phyloP scores from a whole-genome alignment of 768 basidiomycete genomes.

The Serendipita indica region DNA sequence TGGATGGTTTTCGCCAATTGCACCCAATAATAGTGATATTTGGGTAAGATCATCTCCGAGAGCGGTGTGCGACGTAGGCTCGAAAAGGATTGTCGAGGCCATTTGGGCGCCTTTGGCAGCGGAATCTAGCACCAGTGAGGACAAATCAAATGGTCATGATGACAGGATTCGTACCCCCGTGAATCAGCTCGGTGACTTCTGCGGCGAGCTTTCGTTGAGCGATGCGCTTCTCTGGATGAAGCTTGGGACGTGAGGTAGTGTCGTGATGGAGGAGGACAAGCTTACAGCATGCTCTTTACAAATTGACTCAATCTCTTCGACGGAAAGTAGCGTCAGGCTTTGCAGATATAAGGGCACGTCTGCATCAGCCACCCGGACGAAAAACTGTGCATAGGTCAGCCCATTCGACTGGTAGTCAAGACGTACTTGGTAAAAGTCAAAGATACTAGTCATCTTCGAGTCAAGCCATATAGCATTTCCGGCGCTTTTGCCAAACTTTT shows the following conservation, averaged over 20 bases:
- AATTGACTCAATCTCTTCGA: conserved; percentile 39
- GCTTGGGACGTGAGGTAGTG: conserved; percentile 18
- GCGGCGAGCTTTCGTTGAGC: conserved; percentile 41
- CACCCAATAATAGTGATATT: conserved; percentile 30
- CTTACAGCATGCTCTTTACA: conserved; percentile 45
- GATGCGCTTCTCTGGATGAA: conserved; percentile 25
- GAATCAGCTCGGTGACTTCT: conserved; percentile 46
- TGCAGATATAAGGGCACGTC: conserved; percentile 70
- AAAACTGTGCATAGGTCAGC: conserved; percentile 48
- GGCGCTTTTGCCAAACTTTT: conserved; percentile 95
- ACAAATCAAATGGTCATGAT: conserved; percentile 7
- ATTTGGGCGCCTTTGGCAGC: conserved; percentile 29
- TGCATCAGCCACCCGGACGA: conserved; percentile 62
- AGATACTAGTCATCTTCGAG: conserved; percentile 57
- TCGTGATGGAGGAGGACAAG: conserved; percentile 8
- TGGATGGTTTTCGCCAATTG: conserved; percentile 51
- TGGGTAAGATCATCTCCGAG: neutral
- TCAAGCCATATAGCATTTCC: conserved; percentile 94
- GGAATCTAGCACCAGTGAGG: conserved; percentile 21
- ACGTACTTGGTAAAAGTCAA: conserved; percentile 87
- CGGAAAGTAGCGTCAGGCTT: conserved; percentile 64
- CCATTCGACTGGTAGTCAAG: neutral
- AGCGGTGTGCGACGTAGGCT: conserved; percentile 14
- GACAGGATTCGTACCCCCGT: conserved; percentile 44
- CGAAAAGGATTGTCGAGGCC: conserved; percentile 34